Base-by-base conservation (phyloP, 441 rosid genomes). In the Biscutella laevigata region DNA sequence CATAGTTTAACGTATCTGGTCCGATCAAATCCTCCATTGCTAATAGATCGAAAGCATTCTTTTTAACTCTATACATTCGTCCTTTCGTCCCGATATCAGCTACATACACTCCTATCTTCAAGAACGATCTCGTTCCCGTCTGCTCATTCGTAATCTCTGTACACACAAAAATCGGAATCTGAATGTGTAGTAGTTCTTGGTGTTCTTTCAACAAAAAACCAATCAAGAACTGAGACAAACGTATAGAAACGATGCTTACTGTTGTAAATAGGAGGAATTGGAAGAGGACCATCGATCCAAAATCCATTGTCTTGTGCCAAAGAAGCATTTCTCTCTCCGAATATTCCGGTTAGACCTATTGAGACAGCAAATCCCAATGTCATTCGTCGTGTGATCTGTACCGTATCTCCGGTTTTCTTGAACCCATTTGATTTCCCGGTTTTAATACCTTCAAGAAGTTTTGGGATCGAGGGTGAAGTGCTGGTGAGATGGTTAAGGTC, bases 1-100 rank as follows among this genome's bases (percentile, higher is more conserved):
- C 89, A 71, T 88, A 85, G 68, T 82, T 85, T 64, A 77, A 66
- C 2, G 84, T 84, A 28, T 82, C 94, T 6, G 82, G 80, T 71
- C 84, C 88, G 30, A 88, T 77, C 83, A 91, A 68, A 72, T 84
- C 96, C 42, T 67, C 96, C 91, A 85, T 70, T 7, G 98, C 95
- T 15, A 83, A 64, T 16, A 83, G 80, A 80, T 87, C 95, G 61
- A 91, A 84, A 19, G 90, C 86, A 33, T 75, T 67, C 62, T 79
- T 87, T 73, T 69, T 83, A 16, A 91, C 55, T 81, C 95, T 79
- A 27, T 75, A 77, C 56, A 59, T 76, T 57, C 94, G 76, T 6
- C 82, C 82, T 67, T 75, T 56, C 1, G 73, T 61, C 42, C 84
- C 87, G 5, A 85, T 77, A 56, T 91, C 66, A 4, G 94, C 86